phyloP scores from a whole-genome alignment of 1,284 basidiomycete genomes.

The Cryptococcus jaspeensis region DNA sequence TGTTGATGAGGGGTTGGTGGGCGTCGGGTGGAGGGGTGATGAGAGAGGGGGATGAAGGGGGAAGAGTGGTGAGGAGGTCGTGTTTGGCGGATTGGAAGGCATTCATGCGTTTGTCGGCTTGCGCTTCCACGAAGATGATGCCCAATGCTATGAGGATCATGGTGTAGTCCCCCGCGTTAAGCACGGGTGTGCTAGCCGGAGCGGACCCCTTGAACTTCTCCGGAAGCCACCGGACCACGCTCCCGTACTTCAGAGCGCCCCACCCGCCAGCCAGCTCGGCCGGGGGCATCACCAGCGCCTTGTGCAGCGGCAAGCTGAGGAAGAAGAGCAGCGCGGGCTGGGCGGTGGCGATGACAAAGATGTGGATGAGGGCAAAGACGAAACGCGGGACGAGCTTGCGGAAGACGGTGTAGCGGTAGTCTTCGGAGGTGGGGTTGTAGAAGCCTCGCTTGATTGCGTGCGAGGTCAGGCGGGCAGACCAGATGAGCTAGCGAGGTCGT shows the following conservation, averaged over 20 bases:
- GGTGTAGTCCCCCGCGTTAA: constrained; percentile 64
- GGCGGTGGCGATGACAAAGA: constrained; percentile 66
- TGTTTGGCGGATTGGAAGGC: constrained; percentile 77
- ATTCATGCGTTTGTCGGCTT: constrained; percentile 87
- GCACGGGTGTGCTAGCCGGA: constrained; percentile 51
- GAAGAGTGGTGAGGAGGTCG: constrained; percentile 28
- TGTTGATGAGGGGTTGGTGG: constrained; percentile 7
- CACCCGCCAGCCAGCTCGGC: constrained; percentile 53
- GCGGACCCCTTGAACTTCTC: not conserved
- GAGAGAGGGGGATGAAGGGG: constrained; percentile 24
- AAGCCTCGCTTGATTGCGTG: constrained; percentile 83
- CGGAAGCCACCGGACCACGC: too few species aligned
- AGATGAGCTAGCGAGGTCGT: constrained; percentile 54
- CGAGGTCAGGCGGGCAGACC: constrained; percentile 71
- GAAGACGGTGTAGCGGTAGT: constrained; percentile 86
- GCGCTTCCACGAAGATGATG: constrained; percentile 67
- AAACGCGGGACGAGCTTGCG: constrained; percentile 64
- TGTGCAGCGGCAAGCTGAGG: constrained; percentile 58
- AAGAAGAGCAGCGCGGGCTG: constrained; percentile 63
- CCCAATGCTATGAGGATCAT: constrained; percentile 60
- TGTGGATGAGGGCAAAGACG: constrained; percentile 75
- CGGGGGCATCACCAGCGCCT: constrained; percentile 35
- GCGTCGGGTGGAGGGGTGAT: not conserved
- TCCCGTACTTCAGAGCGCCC: not conserved
- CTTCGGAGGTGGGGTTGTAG: constrained; percentile 66